phyloP scores from a whole-genome alignment of 2,329 filamentous ascomycete species.

The Helotiales sp. region DNA sequence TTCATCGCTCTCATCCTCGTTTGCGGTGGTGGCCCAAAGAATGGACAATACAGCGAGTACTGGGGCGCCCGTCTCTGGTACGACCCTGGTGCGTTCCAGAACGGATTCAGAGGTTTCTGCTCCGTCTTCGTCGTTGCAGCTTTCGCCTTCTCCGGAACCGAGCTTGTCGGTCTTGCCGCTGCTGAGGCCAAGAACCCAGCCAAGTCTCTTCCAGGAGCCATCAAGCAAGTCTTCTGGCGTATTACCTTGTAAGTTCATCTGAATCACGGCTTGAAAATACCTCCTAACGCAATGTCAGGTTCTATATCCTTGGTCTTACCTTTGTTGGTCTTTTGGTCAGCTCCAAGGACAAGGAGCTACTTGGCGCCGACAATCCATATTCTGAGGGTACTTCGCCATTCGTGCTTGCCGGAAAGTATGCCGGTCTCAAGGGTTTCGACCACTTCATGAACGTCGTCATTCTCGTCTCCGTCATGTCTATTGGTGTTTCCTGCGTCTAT shows the following conservation, averaged over 20 bases:
- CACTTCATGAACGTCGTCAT: constrained; percentile 93
- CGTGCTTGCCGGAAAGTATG: constrained; percentile 86
- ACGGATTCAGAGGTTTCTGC: constrained; percentile 80
- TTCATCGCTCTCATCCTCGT: constrained; percentile 45
- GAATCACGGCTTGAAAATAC: background rate
- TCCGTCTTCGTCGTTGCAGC: constrained; percentile 77
- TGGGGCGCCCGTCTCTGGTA: constrained; percentile 72
- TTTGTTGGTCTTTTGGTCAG: constrained; percentile 82
- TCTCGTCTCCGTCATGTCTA: constrained; percentile 84
- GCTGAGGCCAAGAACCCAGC: constrained; percentile 77
- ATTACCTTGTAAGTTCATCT: constrained; percentile 63
- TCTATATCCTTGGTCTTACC: constrained; percentile 83
- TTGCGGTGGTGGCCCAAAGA: constrained; percentile 72
- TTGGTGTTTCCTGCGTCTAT: constrained; percentile 90
- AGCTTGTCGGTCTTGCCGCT: constrained; percentile 75
- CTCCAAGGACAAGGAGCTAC: constrained; percentile 68
- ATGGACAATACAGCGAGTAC: constrained; percentile 71
- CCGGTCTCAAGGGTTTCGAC: constrained; percentile 77
- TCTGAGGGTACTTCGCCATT: constrained; percentile 82
- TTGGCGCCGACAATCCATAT: constrained; percentile 60
- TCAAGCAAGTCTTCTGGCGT: constrained; percentile 94
- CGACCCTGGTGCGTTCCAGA: constrained; percentile 78
- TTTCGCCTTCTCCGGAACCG: constrained; percentile 76
- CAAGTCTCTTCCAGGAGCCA: constrained; percentile 80
- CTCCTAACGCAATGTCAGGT: constrained; percentile 45